These are phyloP conservation scores for Fusarium camptoceras DNA, from an alignment of 2,329 filamentous ascomycete species.

Conservation along the genomic window DNA sequence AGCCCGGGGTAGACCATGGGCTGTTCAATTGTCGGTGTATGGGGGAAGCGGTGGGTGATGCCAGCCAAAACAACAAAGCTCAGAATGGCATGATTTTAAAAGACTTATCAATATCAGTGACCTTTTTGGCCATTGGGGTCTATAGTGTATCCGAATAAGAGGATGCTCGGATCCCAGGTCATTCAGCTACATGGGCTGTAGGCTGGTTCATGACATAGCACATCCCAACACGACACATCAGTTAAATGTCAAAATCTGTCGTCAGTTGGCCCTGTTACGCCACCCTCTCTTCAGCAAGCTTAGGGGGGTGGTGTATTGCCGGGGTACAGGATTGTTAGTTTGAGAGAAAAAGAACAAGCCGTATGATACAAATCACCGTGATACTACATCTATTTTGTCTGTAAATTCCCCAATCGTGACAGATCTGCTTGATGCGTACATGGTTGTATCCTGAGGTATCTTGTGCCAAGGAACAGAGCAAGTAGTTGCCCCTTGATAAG, in stretches of 20 bases:
- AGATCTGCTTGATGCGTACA: not conserved
- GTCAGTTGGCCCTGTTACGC: not conserved
- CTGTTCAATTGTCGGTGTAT: slow-evolving; percentile 22
- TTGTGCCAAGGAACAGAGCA: no score
- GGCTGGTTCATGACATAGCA: not conserved
- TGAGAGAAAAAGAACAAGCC: not conserved
- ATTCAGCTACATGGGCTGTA: not conserved
- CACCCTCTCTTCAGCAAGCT: not conserved
- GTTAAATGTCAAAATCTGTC: not conserved
- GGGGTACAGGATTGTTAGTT: not conserved
- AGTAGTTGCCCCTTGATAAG: not conserved
- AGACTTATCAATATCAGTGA: not conserved
- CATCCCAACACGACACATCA: not conserved
- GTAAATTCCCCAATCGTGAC: not conserved
- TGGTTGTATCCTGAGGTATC: not conserved
- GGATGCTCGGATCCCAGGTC: not conserved
- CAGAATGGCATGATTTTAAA: not conserved
- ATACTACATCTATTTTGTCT: not conserved
- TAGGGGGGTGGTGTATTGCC: not conserved
- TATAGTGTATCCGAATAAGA: slow-evolving; percentile 10
- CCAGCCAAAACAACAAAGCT: slow-evolving; percentile 10
- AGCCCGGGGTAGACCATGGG: slow-evolving; percentile 14
- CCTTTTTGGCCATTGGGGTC: not conserved
- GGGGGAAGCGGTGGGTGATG: slow-evolving; percentile 17
- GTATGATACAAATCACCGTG: not conserved